Conservation (phyloP, 345 rosid genomes). For the Zanthoxylum bungeanum region DNA sequence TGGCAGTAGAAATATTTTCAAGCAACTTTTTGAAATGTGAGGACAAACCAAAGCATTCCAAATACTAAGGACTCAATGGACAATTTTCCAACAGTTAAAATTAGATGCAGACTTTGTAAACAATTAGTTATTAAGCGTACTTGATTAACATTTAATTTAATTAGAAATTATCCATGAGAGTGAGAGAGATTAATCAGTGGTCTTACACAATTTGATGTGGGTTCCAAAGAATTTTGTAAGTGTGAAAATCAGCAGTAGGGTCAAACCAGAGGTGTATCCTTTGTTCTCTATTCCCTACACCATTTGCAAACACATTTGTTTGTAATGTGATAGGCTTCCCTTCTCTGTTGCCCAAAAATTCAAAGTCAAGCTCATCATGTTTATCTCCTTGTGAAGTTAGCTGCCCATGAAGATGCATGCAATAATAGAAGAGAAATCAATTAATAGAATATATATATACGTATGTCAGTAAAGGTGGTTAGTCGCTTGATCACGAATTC, state of each 20-base stretch:
- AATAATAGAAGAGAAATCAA: no score
- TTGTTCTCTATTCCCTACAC: conserved; percentile 61
- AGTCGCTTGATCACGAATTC: no score
- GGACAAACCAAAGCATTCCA: no score
- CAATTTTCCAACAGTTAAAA: no score
- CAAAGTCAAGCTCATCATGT: conserved; percentile 72
- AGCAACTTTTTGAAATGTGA: no score
- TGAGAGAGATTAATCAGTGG: background rate
- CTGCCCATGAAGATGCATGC: conserved; percentile 25
- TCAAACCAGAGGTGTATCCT: conserved; percentile 62
- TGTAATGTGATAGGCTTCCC: conserved; percentile 53
- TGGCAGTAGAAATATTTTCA: no score
- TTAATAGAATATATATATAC: no score
- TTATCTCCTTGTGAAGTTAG: conserved; percentile 36
- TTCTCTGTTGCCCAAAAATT: conserved; percentile 63
- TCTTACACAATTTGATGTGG: conserved; percentile 67
- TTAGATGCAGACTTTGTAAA: no score
- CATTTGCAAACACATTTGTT: conserved; percentile 56
- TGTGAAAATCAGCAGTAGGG: conserved; percentile 53
- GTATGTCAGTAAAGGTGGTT: no score
- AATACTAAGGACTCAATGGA: no score
- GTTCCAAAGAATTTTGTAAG: conserved; percentile 70
- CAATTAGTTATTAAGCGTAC: no score
- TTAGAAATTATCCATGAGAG: background rate
- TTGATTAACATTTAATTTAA: no score